Percentiles rank a stretch among this genome's conserved stretches.
phyloP scores from a whole-genome alignment of 192 early-diverging fungal species.

The Chytriomyces hyalinus region DNA sequence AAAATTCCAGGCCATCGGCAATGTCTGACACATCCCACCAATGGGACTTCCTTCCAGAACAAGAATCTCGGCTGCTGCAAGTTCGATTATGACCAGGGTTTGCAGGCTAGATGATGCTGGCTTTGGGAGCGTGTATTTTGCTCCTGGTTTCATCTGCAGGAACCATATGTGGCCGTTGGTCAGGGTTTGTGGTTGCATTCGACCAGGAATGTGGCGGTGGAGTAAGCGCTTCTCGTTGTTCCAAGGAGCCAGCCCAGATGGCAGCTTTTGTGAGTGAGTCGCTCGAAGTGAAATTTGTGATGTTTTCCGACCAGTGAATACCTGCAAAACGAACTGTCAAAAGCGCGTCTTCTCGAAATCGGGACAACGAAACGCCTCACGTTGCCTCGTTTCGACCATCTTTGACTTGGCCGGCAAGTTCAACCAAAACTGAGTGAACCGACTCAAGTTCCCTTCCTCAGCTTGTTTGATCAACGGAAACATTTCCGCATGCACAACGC shows the following conservation, averaged over 20 bases:
- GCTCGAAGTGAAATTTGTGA: constrained; percentile 62
- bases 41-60: constrained; percentile 62
- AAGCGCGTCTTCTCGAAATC: too few species aligned
- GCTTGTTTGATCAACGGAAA: not conserved
- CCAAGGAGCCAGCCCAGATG: constrained; percentile 84
- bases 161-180: not conserved
- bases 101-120: not conserved
- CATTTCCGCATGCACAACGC: constrained; percentile 61
- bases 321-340: not conserved
- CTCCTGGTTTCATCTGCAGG: constrained; percentile 57
- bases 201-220: not conserved
- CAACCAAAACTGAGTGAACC: constrained; percentile 63
- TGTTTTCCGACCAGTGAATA: constrained; percentile 43
- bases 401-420: constrained; percentile 56
- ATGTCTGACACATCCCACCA: not conserved
- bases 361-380: too few species aligned
- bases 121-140: constrained; percentile 55
- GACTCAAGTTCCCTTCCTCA: not conserved
- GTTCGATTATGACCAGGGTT: not conserved
- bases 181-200: too few species aligned
- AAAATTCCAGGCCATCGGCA: too few species aligned
- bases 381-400: constrained; percentile 1
- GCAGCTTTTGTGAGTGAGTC: constrained; percentile 66
- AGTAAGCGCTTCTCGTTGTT: not conserved
- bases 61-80: constrained; percentile 45